Percentiles rank a stretch among this genome's conserved stretches.
phyloP scores from a whole-genome alignment of 768 basidiomycete genomes.

The Mycena epipterygia region DNA sequence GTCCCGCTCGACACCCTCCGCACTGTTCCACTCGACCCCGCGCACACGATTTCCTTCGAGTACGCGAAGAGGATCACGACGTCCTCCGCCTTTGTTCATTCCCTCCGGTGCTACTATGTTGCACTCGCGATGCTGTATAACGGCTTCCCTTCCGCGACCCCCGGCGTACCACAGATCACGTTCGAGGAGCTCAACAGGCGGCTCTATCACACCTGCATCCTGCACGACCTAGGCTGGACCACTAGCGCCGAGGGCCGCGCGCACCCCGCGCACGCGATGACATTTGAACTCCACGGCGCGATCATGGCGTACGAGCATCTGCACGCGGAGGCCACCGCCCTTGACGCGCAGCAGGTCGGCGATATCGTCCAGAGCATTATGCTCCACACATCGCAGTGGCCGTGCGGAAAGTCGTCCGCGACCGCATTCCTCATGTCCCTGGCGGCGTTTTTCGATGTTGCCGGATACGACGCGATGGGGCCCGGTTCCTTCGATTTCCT shows the following conservation, averaged over 20 bases:
- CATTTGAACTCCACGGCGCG: conserved; percentile 33
- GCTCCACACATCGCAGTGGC: conserved; percentile 15
- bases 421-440: no score
- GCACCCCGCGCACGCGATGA: no score
- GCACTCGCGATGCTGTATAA: conserved; percentile 26
- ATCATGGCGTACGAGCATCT: conserved; percentile 37
- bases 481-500: no score
- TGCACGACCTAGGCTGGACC: conserved; percentile 35
- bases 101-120: no score
- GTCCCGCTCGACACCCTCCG: no score
- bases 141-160: conserved; percentile 30
- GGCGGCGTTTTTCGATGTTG: neutral
- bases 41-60: no score
- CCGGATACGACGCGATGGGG: no score
- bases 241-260: conserved; percentile 8
- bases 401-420: no score
- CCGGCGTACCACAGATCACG: conserved; percentile 30
- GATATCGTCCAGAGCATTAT: conserved; percentile 36
- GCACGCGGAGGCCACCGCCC: conserved; percentile 4
- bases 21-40: neutral
- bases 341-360: conserved; percentile 14
- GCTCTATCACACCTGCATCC: conserved; percentile 31
- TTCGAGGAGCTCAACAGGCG: conserved; percentile 13
- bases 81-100: no score
- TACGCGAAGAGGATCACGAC: neutral